Base-by-base conservation (phyloP, 2,329 filamentous ascomycete species). In the Ilyonectria robusta region DNA sequence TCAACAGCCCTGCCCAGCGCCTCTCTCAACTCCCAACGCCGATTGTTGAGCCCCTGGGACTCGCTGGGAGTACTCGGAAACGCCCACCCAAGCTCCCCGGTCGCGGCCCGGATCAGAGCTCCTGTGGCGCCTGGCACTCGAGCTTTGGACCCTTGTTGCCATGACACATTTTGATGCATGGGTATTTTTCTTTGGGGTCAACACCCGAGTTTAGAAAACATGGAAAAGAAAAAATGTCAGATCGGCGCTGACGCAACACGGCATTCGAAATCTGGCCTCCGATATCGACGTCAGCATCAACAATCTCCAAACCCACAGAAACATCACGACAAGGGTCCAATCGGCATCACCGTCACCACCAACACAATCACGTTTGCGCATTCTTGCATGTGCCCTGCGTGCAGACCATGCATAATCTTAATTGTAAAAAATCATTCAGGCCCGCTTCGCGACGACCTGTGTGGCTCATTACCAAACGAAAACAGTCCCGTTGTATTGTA, bases 401-500 rank as follows among this genome's bases (percentile, higher is more conserved):
- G 6, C 17, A 62, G 23, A 29, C 47, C 47, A 23, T 13, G 29
- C 21, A 35, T 44, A n/a, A 23, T 19, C 54, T 56, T 67, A 68
- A 62, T 71, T 75, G 66, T 69, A 63, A 68, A 73, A 72, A 72
- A 70, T 74, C 69, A 72, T 75, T 73, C 69, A 63, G 67, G 54
- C 60, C 65, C 73, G 51, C 67, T 57, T 58, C 64, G 68, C 73
- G 71, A 70, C 67, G 67, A 72, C 71, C 62, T 73, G 69, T 60
- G 57, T 63, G 55, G 62, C 72, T 74, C 73, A 75, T 75, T 75
- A 75, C 71, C 65, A 74, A 75, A 75, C 68, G 70, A 75, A 74
- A 75, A 72, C 68, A 70, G 66, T 71, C 70, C 70, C 71, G 61
- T 72, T 71, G 73, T 75, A 70, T 75, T 75, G 72, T 76, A 76